Base-by-base conservation (phyloP, 306 rosid species). In the Coriaria nepalensis region DNA sequence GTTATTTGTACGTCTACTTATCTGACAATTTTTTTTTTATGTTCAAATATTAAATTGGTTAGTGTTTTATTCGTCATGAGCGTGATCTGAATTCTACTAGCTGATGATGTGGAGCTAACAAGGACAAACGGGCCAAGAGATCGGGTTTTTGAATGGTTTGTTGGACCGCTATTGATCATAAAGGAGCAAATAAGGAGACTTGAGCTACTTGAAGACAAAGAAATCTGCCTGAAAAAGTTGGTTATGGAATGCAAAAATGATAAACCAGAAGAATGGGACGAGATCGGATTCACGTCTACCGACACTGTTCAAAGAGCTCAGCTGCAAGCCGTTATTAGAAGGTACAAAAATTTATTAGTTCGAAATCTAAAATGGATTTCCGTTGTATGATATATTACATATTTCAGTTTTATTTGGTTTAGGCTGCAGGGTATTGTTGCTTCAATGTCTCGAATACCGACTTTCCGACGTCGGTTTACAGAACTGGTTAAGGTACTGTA, bases 401-500 rank as follows among this genome's bases (percentile, higher is more conserved):
- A n/a, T n/a, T n/a, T n/a, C n/a, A n/a, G n/a, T n/a, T n/a, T n/a
- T n/a, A n/a, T n/a, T n/a, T n/a, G n/a, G n/a, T n/a, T n/a, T n/a
- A n/a, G 95, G 64, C 59, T 81, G 56, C 83, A 76, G 58, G 96
- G 96, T 7, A 70, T 86, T 60, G 81, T 81, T 41, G 80, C 71
- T 33, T 74, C 69, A 6, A 63, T 82, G 80, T 72, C 96, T 0
- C 67, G 90, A 39, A 62, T 86, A 32, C 96, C 96, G 0, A 76
- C 83, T 5, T 82, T 82, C 58, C 57, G 90, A 35, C 71, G 93
- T 10, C 73, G 68, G 33, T 79, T 86, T 42, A 74, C 40, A 68
- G 72, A 74, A 54, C 47, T 82, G 45, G 73, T 72, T 2, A 81
- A 78, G 78, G 50, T 68, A 35, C 65, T 86, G 43, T 86, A 79